Base-by-base conservation (phyloP, 2,329 filamentous ascomycete genomes). In the Teratosphaeria zuluensis region DNA sequence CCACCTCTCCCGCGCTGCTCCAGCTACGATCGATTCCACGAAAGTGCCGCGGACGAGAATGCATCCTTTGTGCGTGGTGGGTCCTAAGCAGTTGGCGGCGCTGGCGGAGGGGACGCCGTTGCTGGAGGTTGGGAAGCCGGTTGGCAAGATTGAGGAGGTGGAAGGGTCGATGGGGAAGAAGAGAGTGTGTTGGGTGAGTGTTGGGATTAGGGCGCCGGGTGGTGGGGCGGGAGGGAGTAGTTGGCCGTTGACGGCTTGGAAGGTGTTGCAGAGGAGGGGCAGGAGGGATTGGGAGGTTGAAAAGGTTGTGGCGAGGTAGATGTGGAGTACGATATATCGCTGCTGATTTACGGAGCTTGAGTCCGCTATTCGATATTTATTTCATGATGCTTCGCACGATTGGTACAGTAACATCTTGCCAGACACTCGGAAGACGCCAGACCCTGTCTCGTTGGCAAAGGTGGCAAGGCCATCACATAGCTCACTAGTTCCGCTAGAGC, bases 61-160 rank as follows among this genome's bases (percentile, higher is more conserved):
- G 88, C 89, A 92, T 70, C 83, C 92, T 3, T 80, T 99, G 21
- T 84, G 92, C 31, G 78, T 95, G 6, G 88, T 85, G 16, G 87
- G 24, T 5, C 31, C 84, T 1, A 81, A 82, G 2, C 89, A 95
- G 71, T 80, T 99, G 5, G 84, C 88, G 3, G 84, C 84, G 1
- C 78, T 97, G 57, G 89, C 91, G 4, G 87, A 90, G 70, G 89
- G 89, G 0, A 97, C 94, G 12, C 89, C 91, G 54, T 76, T 99
- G 57, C 73, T 97, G 24, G 83, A 83, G 42, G 91, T 92, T 65
- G 89, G 90, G 3, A 97, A 97, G 77, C 92, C 94, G 0, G 86
- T 96, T 70, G 94, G 94, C 66, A 92, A 94, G 77, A 82, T 89
- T 61, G 76, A 75, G 46, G 75, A 75, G 14, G 76, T 81, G 63